Evolutionary conservation across 2,329 filamentous ascomycete species (phyloP), one percentile per base, ranked within the genome.

Genomic region (Neopestalotiopsis sp.): DNA sequence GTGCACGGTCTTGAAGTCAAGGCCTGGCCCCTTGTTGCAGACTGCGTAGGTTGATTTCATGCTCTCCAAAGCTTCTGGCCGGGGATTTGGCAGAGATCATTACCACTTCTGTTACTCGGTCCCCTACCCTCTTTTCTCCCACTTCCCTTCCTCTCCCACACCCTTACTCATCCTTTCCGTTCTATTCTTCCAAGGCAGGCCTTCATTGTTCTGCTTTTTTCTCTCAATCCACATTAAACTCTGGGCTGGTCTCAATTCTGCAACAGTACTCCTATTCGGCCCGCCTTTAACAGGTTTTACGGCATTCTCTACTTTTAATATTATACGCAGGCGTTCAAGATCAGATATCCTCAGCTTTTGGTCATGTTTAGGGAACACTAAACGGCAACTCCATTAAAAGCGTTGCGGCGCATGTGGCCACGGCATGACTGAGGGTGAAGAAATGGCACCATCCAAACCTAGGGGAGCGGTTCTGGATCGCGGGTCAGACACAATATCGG

Each of bases 141-240:
- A 70, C 69, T 65, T 66, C 57, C 69, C 49, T 71, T 66, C 68
- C 68, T 62, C 65, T 72, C 66, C 34, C 69, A 71, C 73, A 57
- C 69, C 61, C 69, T 61, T 62, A 68, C 65, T 53, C 71, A 63
- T 70, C 68, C 58, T 67, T 71, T 63, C 67, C 65, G 65, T 70
- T 72, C 65, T 69, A 69, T 61, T 69, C 68, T 67, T 65, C 70
- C 45, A 72, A 75, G 76, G 76, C 76, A 63, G 76, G 76, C 68
- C 75, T 74, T 77, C 70, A 63, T 74, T 73, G 72, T 73, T 73
- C 73, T 56, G 71, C 74, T 76, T 67, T 69, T 70, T 61, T 69
- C 68, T 58, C 61, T 68, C 68, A 58, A 56, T n/a, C 58, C 59
- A 53, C 45, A 53, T 38, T 67, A 30, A 57, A 53, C 24, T 67